Percentiles rank a stretch among this genome's conserved stretches.
phyloP scores from a whole-genome alignment of 2,329 filamentous ascomycete species.

The Alternaria solani region DNA sequence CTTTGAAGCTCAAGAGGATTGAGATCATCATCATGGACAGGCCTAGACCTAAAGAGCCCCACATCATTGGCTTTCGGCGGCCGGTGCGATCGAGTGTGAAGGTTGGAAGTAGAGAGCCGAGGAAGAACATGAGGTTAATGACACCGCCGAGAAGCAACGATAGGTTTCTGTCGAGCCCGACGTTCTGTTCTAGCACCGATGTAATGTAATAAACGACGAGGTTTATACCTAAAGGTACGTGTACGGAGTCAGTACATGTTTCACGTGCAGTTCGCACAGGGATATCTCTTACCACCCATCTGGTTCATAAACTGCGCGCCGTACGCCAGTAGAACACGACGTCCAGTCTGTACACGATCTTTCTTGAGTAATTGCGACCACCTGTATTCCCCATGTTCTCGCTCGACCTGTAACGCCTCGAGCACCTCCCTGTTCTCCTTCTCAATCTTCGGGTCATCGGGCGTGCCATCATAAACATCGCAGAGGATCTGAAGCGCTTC shows the following conservation, averaged over 20 bases:
- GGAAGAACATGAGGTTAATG: constrained; percentile 43
- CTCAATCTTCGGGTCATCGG: constrained; percentile 63
- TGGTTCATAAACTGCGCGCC: constrained; percentile 54
- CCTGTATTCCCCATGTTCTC: constrained; percentile 49
- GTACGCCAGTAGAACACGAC: constrained; percentile 51
- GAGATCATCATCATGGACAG: constrained; percentile 45
- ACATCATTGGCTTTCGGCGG: constrained; percentile 43
- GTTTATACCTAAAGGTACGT: neutral
- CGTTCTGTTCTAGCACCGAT: constrained; percentile 56
- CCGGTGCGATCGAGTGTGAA: constrained; percentile 50
- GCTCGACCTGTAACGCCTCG: constrained; percentile 47
- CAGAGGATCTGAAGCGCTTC: constrained; percentile 61
- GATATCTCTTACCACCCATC: constrained; percentile 39
- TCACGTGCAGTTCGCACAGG: neutral
- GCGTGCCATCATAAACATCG: constrained; percentile 56
- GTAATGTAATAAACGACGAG: constrained; percentile 54
- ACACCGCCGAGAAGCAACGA: constrained; percentile 59
- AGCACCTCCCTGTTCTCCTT: constrained; percentile 58
- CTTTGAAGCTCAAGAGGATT: constrained; percentile 55
- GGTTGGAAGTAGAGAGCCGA: constrained; percentile 47
- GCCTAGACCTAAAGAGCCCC: constrained; percentile 43
- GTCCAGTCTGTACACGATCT: constrained; percentile 52
- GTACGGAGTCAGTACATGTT: neutral
- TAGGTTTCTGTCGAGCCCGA: constrained; percentile 55
- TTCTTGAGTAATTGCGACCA: constrained; percentile 52